Evolutionary conservation across 345 rosid species (phyloP).

Genomic region (Linum tenue): DNA sequence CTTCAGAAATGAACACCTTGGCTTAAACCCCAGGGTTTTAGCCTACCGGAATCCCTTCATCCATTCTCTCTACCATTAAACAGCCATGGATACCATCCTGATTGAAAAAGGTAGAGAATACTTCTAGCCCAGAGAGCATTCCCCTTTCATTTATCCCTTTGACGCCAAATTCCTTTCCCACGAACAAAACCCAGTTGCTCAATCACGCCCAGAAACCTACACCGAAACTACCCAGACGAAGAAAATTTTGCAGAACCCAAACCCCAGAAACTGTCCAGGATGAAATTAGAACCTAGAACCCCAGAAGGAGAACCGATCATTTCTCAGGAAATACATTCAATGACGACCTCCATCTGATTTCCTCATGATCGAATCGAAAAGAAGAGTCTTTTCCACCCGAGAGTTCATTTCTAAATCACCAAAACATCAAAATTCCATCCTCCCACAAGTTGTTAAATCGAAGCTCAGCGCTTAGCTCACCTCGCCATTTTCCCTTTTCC

Average conservation of each 20-base stretch:
- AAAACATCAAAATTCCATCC: neutral
- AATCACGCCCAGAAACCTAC: too few species aligned
- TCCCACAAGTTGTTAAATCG: neutral
- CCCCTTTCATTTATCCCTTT: too few species aligned
- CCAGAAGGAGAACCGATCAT: neutral
- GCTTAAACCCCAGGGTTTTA: neutral
- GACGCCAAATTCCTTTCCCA: too few species aligned
- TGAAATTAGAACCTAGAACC: neutral
- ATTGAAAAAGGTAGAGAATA: too few species aligned
- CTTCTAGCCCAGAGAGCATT: too few species aligned
- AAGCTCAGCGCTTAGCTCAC: conserved; percentile 6
- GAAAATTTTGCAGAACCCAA: too few species aligned
- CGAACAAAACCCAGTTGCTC: too few species aligned
- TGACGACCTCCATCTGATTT: neutral
- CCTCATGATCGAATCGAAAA: neutral
- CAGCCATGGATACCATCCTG: too few species aligned
- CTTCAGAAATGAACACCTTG: neutral
- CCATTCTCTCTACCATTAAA: too few species aligned
- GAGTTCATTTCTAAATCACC: neutral
- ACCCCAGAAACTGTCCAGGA: too few species aligned
- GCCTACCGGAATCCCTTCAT: too few species aligned
- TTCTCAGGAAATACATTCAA: neutral
- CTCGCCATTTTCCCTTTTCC: conserved; percentile 12
- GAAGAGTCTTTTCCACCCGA: neutral
- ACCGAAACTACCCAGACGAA: neutral